Evolutionary conservation across 1,284 basidiomycete species (phyloP).

Genomic region (Neolentinus lepideus): DNA sequence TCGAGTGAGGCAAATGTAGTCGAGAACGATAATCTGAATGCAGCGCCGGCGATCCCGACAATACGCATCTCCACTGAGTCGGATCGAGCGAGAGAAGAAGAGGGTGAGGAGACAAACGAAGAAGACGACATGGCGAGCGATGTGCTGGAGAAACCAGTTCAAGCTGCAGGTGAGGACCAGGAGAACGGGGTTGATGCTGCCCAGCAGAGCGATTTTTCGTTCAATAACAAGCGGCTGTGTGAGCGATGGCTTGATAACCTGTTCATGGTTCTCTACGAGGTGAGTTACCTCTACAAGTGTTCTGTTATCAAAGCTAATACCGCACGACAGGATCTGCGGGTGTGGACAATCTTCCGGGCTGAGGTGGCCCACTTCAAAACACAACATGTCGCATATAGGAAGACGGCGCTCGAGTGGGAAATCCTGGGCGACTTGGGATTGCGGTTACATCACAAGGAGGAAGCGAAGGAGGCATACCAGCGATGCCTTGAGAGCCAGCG

Average conservation of each 20-base stretch:
- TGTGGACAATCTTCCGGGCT: constrained; percentile 99
- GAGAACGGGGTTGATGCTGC: constrained; percentile 21
- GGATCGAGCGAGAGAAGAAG: constrained; percentile 43
- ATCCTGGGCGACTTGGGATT: constrained; percentile 93
- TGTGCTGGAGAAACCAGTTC: constrained; percentile 53
- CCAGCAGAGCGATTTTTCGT: constrained; percentile 69
- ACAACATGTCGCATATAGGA: constrained; percentile 93
- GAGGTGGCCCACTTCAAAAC: constrained; percentile 99
- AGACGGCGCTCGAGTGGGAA: constrained; percentile 98
- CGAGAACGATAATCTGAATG: constrained; percentile 18
- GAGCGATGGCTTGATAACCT: constrained; percentile 98
- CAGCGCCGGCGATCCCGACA: constrained; percentile 57
- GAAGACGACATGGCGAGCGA: constrained; percentile 20
- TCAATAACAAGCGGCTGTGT: constrained; percentile 94
- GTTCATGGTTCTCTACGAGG: constrained; percentile 98
- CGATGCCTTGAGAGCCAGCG: constrained; percentile 83
- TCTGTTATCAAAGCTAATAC: background rate
- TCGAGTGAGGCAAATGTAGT: constrained; percentile 12
- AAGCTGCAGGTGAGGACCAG: constrained; percentile 47
- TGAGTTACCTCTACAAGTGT: constrained; percentile 18
- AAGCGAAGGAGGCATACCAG: constrained; percentile 96
- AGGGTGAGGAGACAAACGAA: constrained; percentile 25
- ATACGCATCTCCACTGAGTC: constrained; percentile 88
- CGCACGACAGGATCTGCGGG: constrained; percentile 77
- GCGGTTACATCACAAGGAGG: constrained; percentile 93